A percentile compares a stretch with the other conserved stretches of the same genome.
Conservation (phyloP, 2,329 filamentous ascomycete species). For the Botryotinia globosa region DNA sequence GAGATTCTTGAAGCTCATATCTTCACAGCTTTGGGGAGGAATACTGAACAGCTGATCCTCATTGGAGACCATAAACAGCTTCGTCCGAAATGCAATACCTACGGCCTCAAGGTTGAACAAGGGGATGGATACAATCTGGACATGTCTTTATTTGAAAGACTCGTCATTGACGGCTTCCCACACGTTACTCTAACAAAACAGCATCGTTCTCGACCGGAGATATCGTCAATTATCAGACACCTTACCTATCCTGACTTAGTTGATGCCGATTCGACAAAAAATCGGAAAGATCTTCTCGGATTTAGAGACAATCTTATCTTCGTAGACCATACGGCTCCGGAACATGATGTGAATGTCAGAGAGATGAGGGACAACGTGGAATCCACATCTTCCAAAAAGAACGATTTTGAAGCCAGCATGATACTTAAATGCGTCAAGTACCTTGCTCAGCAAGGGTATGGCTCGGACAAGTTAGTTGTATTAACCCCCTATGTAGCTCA, state of each 20-base stretch:
- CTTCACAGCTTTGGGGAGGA: conserved; percentile 54
- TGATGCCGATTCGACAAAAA: conserved; percentile 51
- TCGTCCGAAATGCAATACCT: conserved; percentile 61
- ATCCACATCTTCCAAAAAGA: conserved; percentile 54
- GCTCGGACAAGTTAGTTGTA: conserved; percentile 61
- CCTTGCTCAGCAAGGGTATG: conserved; percentile 69
- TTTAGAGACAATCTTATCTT: conserved; percentile 62
- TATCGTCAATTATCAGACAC: conserved; percentile 55
- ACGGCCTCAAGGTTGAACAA: conserved; percentile 58
- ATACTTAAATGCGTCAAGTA: conserved; percentile 63
- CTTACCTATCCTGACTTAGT: conserved; percentile 61
- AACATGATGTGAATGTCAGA: conserved; percentile 46
- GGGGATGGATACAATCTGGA: conserved; percentile 66
- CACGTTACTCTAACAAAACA: conserved; percentile 58
- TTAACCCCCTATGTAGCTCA: conserved; percentile 73
- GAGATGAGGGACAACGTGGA: conserved; percentile 51
- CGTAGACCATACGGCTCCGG: conserved; percentile 58
- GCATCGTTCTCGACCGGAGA: conserved; percentile 67
- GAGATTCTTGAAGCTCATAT: conserved; percentile 70
- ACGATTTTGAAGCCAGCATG: conserved; percentile 64
- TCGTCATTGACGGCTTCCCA: conserved; percentile 54
- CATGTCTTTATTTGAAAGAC: conserved; percentile 64
- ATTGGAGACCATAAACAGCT: conserved; percentile 75
- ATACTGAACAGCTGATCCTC: conserved; percentile 61
- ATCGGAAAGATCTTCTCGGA: conserved; percentile 51